Evolutionary conservation across 805 yeast genomes (phyloP).

Genomic region (Wickerhamomyces mucosus): DNA sequence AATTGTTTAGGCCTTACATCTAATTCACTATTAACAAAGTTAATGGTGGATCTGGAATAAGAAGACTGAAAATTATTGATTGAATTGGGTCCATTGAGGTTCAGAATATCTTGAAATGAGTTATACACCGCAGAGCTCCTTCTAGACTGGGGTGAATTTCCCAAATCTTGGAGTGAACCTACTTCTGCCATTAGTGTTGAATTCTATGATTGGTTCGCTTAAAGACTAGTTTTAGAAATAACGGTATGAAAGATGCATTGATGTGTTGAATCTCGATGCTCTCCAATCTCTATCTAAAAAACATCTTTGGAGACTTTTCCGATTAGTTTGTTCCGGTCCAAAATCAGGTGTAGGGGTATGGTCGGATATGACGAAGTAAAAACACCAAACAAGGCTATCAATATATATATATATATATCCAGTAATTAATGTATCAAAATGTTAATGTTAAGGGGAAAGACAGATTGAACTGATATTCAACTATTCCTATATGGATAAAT

Average conservation of each 20-base stretch:
- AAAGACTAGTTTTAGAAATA: background rate
- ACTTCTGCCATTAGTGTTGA: background rate
- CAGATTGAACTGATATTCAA: too few relatives aligned
- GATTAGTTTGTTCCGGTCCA: background rate
- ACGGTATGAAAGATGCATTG: background rate
- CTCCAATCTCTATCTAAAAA: too few relatives aligned
- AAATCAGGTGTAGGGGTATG: too few relatives aligned
- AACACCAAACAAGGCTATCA: too few relatives aligned
- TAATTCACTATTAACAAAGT: slow-evolving; percentile 19
- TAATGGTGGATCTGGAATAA: slow-evolving; percentile 15
- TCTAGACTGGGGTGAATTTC: background rate
- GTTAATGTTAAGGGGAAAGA: too few relatives aligned
- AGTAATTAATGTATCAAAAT: too few relatives aligned
- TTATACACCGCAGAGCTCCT: slow-evolving; percentile 16
- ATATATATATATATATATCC: too few relatives aligned
- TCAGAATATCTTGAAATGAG: slow-evolving; percentile 18
- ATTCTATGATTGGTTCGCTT: background rate
- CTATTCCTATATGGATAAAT: too few relatives aligned
- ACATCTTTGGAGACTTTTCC: background rate
- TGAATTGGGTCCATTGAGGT: slow-evolving; percentile 18
- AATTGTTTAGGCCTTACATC: slow-evolving; percentile 15
- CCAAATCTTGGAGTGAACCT: background rate
- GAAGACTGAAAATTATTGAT: slow-evolving; percentile 19
- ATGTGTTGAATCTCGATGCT: too few relatives aligned
- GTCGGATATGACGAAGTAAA: too few relatives aligned